A percentile compares a stretch with the other conserved stretches of the same genome.
phyloP scores from a whole-genome alignment of 768 basidiomycete genomes.

The Clitopilus passeckerianus region DNA sequence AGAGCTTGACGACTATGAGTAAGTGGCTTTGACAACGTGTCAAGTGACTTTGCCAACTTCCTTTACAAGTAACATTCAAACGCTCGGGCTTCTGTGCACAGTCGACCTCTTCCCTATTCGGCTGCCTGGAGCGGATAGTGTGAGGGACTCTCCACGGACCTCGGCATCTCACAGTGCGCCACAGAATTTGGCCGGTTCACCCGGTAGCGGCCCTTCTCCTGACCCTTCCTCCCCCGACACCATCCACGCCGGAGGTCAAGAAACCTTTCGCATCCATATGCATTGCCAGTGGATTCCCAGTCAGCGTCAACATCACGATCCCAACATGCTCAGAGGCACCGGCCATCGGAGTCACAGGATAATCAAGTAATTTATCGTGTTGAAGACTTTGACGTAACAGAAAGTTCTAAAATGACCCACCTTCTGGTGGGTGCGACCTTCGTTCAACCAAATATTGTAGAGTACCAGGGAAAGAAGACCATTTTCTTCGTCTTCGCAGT shows the following conservation, averaged over 20 bases:
- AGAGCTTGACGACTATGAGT: conserved; percentile 47
- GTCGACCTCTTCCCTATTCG: conserved; percentile 70
- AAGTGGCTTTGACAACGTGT: conserved; percentile 12
- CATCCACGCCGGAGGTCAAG: not conserved
- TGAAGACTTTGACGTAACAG: conserved; percentile 35
- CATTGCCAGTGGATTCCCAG: not conserved
- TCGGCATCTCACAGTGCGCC: not conserved
- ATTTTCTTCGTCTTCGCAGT: conserved; percentile 66
- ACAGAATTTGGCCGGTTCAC: conserved; percentile 4
- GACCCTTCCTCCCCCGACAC: conserved; percentile 10
- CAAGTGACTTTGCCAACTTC: conserved; percentile 8
- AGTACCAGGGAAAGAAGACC: conserved; percentile 50
- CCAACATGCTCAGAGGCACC: not conserved
- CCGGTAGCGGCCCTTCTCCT: conserved; percentile 11
- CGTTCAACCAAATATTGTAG: conserved; percentile 49
- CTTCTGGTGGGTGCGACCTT: conserved; percentile 59
- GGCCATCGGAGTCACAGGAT: not conserved
- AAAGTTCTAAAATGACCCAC: conserved; percentile 46
- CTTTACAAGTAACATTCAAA: conserved; percentile 48
- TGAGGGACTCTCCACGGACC: not conserved
- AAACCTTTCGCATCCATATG: conserved; percentile 3
- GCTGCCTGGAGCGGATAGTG: not conserved
- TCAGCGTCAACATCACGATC: conserved; percentile 4
- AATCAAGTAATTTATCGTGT: conserved; percentile 35
- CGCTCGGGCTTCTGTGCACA: conserved; percentile 69